Evolutionary conservation across 129 eudicot species (phyloP), one percentile per base, ranked within the genome.

Genomic region (Silybum marianum): DNA sequence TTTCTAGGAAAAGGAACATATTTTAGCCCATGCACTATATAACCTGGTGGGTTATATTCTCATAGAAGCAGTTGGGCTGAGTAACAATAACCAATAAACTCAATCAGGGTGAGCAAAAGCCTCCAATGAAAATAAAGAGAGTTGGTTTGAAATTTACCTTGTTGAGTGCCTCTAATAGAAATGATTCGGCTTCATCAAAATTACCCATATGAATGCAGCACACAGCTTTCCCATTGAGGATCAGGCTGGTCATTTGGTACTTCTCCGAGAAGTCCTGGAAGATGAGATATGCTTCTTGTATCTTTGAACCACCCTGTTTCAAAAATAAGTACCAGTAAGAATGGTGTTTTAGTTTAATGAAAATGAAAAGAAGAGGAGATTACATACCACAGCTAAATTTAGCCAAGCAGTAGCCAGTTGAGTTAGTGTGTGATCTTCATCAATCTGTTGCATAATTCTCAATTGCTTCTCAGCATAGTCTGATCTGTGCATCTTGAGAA

Each of bases 351-450:
- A 65, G 22, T 40, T 18, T 58, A n/a, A 74, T 62, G n/a, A 84
- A 62, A 34, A 39, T 46, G 63, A 80, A 24, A 4, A 34, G 3
- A 19, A 13, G 38, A 48, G 73, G 21, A 77, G n/a, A 48, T 21
- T 74, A 88, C 60, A 23, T 84, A 95, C 99, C 98, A 95, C 99
- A 65, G 99, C 91, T 84, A 95, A 85, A 76, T 95, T 89, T 23
- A 93, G 83, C 99, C 99, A 95, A 44, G 99, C 99, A 87, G 87
- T 95, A 75, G 99, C 98, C 86, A 95, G 99, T 84, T 95, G 99
- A 78, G 99, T 91, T 21, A 95, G 88, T 10, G 99, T 93, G 86
- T 95, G 99, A 79, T 95, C 99, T 88, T 95, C 99, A 40, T 95
- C 99, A 86, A 88, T 87, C 88, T 91, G 97, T 84, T 95, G 99